These are phyloP conservation scores for Leccinum imitatum DNA, from an alignment of 768 basidiomycete species.

Conservation along the genomic window DNA sequence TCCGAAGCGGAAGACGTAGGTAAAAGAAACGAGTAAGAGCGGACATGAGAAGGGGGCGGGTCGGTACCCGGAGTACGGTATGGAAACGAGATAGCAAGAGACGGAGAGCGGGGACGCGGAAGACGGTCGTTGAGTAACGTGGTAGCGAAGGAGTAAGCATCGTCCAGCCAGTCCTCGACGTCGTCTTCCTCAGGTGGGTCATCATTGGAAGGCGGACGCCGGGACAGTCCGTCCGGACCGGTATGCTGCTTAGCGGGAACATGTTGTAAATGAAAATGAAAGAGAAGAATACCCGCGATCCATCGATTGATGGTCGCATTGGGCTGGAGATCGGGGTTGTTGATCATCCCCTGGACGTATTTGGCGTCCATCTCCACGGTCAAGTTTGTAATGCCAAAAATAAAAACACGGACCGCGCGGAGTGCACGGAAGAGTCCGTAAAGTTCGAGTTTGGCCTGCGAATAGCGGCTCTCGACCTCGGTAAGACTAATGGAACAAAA, in stretches of 20 bases:
- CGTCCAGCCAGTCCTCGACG: not conserved
- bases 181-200: not conserved
- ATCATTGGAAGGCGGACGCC: not conserved
- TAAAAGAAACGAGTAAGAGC: not conserved
- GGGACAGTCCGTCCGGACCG: not conserved
- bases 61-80: not conserved
- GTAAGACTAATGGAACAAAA: not conserved
- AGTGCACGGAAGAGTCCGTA: not conserved
- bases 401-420: not conserved
- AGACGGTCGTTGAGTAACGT: not conserved
- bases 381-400: not conserved
- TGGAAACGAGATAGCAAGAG: not conserved
- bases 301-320: not conserved
- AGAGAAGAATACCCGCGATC: not conserved
- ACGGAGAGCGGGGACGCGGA: not conserved
- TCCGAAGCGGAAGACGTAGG: not conserved
- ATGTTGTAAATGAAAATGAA: not conserved
- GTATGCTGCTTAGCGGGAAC: not conserved
- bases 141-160: not conserved
- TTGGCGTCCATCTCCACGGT: not conserved
- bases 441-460: no score
- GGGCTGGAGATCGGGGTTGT: not conserved
- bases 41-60: not conserved
- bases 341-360: not conserved
- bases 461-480: no score